Evolutionary conservation across 2,329 filamentous ascomycete genomes (phyloP).

Genomic region (Pyricularia sp.): DNA sequence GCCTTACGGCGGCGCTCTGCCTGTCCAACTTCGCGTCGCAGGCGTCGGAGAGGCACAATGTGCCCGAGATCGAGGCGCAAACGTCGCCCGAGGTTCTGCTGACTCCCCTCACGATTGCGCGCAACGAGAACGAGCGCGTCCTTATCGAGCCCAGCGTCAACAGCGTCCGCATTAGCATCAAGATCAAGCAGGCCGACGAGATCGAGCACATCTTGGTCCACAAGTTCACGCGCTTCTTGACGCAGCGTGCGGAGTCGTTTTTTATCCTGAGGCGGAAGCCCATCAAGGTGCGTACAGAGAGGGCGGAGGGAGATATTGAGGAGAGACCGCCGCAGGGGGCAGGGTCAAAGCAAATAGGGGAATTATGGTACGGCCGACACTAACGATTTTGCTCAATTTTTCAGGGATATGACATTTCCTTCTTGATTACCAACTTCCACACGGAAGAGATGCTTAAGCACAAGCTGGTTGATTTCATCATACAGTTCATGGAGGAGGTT

Average conservation of each 20-base stretch:
- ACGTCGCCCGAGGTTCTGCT: constrained; percentile 90
- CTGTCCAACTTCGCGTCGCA: constrained; percentile 97
- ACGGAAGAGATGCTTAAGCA: constrained; percentile 99
- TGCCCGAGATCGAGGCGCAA: constrained; percentile 90
- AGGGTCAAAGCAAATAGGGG: neutral
- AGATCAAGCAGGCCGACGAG: constrained; percentile 99
- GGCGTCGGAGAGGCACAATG: constrained; percentile 93
- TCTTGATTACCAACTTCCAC: constrained; percentile 97
- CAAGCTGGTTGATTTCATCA: constrained; percentile 98
- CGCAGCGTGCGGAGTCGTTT: constrained; percentile 91
- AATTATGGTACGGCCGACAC: neutral
- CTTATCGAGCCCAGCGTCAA: constrained; percentile 96
- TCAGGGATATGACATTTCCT: constrained; percentile 96
- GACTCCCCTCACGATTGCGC: constrained; percentile 80
- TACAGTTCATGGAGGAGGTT: constrained; percentile 99
- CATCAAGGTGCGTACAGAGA: constrained; percentile 61
- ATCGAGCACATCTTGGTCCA: constrained; percentile 97
- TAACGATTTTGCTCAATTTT: neutral
- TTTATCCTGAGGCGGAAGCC: constrained; percentile 94
- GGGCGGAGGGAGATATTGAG: neutral
- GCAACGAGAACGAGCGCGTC: constrained; percentile 96
- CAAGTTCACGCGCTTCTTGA: constrained; percentile 96
- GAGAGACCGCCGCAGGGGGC: neutral
- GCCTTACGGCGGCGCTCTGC: constrained; percentile 85
- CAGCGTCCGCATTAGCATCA: constrained; percentile 92